These are phyloP conservation scores for Clitopilus hobsonii DNA, from an alignment of 768 basidiomycete genomes.

Conservation along the genomic window DNA sequence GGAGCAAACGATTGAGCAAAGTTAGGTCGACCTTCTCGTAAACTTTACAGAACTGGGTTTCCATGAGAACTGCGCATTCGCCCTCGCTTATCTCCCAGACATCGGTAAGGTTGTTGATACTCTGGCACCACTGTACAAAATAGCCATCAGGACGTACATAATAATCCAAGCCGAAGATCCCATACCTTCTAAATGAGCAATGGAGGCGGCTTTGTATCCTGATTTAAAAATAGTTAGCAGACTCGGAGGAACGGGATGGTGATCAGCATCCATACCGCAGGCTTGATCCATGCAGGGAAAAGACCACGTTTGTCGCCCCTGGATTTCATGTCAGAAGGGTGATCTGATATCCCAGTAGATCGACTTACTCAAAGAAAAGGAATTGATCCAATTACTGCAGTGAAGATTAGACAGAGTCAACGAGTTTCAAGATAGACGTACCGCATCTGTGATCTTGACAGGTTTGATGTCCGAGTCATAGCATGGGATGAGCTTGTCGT, in stretches of 20 bases:
- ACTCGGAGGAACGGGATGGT: not conserved
- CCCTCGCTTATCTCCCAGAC: conserved; percentile 99
- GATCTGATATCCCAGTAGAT: too few species aligned
- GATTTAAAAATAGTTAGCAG: conserved; percentile 4
- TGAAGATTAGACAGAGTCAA: conserved; percentile 10
- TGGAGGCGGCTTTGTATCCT: conserved; percentile 94
- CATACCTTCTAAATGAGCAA: conserved; percentile 86
- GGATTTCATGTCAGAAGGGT: conserved; percentile 1
- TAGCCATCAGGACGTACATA: conserved; percentile 1
- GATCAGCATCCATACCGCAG: conserved; percentile 60
- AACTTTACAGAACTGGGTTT: conserved; percentile 95
- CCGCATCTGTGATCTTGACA: conserved; percentile 98
- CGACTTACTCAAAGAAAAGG: conserved; percentile 84
- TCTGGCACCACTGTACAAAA: conserved; percentile 82
- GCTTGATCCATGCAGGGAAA: conserved; percentile 99
- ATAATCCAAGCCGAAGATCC: not conserved
- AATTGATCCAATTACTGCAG: conserved; percentile 91
- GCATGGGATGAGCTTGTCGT: conserved; percentile 97
- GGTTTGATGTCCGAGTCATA: conserved; percentile 99
- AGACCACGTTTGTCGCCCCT: conserved; percentile 94
- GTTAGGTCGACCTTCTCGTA: conserved; percentile 99
- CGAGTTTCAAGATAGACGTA: conserved; percentile 31
- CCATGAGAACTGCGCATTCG: conserved; percentile 98
- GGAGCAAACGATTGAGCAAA: conserved; percentile 88
- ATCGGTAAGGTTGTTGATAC: conserved; percentile 97